Evolutionary conservation across 2,329 filamentous ascomycete species (phyloP).

Genomic region (Talaromyces sp.): DNA sequence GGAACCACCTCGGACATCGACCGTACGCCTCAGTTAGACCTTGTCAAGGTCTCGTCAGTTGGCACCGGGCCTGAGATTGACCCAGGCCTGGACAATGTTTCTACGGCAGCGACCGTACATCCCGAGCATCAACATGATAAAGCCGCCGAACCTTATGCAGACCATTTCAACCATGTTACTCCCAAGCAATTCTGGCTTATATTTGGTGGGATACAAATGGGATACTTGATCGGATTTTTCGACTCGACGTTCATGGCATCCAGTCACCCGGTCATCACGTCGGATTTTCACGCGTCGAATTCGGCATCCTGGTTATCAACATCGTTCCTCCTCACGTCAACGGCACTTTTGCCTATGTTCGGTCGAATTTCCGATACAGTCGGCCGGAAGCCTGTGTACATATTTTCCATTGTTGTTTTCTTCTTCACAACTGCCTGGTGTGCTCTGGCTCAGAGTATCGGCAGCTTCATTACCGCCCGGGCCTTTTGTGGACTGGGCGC

Average conservation of each 20-base stretch:
- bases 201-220: slow-evolving; percentile 54
- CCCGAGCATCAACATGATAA: not conserved
- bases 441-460: slow-evolving; percentile 62
- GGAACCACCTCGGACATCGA: not conserved
- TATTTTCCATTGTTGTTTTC: slow-evolving; percentile 59
- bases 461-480: slow-evolving; percentile 64
- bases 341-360: slow-evolving; percentile 68
- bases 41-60: slow-evolving; percentile 22
- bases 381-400: slow-evolving; percentile 63
- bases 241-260: slow-evolving; percentile 79
- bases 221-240: slow-evolving; percentile 57
- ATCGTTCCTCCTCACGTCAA: slow-evolving; percentile 70
- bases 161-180: slow-evolving; percentile 33
- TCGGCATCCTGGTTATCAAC: slow-evolving; percentile 79
- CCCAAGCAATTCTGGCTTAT: slow-evolving; percentile 56
- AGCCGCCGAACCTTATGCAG: slow-evolving; percentile 18
- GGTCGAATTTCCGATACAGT: slow-evolving; percentile 70
- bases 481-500: slow-evolving; percentile 69
- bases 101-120: slow-evolving; percentile 11
- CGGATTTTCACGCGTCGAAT: slow-evolving; percentile 71
- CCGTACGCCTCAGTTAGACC: slow-evolving; percentile 10
- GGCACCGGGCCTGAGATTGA: slow-evolving; percentile 22
- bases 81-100: slow-evolving; percentile 19
- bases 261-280: slow-evolving; percentile 74
- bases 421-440: slow-evolving; percentile 64